phyloP scores from a whole-genome alignment of 2,329 filamentous ascomycete genomes.

The Ophiosphaerella korrae region DNA sequence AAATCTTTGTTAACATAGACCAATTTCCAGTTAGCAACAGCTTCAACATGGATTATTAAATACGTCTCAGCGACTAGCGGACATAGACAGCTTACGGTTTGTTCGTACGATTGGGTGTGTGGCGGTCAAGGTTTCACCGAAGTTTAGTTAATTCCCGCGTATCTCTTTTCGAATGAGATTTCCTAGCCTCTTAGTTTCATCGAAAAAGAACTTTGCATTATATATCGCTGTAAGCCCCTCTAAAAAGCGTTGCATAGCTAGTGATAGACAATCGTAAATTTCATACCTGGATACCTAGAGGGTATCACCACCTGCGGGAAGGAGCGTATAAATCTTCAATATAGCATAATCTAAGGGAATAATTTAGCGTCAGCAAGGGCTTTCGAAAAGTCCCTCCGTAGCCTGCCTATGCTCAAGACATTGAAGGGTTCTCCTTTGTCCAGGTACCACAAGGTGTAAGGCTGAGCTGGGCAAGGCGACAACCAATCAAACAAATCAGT shows the following conservation, averaged over 20 bases:
- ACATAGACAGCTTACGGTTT: conserved; percentile 50
- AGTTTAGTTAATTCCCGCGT: conserved; percentile 60
- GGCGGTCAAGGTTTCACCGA: conserved; percentile 57
- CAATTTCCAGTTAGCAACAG: conserved; percentile 66
- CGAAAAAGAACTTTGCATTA: conserved; percentile 38
- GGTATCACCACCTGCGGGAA: conserved; percentile 43
- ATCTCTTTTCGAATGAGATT: conserved; percentile 34
- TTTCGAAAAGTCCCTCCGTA: too few relatives aligned
- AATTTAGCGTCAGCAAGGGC: too few relatives aligned
- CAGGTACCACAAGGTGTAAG: too few relatives aligned
- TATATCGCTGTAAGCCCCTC: conserved; percentile 56
- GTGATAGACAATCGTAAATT: conserved; percentile 57
- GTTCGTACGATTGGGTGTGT: conserved; percentile 65
- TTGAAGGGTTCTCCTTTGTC: too few relatives aligned
- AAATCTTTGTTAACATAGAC: conserved; percentile 43
- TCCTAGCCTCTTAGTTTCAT: conserved; percentile 31
- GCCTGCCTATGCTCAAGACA: too few relatives aligned
- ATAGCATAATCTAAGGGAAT: conserved; percentile 50
- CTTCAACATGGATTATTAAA: conserved; percentile 6
- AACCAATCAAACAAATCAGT: too few relatives aligned
- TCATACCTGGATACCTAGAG: conserved; percentile 49
- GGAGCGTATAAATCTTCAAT: conserved; percentile 41
- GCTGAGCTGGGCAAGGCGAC: too few relatives aligned
- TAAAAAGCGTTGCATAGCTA: conserved; percentile 55
- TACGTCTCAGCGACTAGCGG: too few relatives aligned